Base-by-base conservation (phyloP, 2,329 filamentous ascomycete genomes). In the Fusarium devonianum region DNA sequence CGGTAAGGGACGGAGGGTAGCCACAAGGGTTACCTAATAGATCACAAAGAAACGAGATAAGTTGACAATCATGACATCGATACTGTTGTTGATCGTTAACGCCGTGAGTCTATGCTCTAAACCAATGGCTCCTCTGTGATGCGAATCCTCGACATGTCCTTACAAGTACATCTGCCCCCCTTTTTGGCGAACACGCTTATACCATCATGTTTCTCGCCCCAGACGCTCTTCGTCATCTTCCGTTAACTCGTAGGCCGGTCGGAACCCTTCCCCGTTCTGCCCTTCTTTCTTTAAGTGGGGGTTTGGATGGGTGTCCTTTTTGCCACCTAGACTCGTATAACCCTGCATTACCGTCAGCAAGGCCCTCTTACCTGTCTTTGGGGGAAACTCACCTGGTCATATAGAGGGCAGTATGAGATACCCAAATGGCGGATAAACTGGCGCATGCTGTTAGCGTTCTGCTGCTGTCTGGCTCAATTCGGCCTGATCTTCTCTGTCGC, bases 251-350 rank as follows among this genome's bases (percentile, higher is more conserved):
- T 92, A 92, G 0, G 90, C 90, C 1, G 90, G 90, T 39, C 83
- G 76, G 67, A 88, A 93, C 12, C 65, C 69, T 9, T 60, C n/a
- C 4, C 56, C 56, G 6, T 60, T 57, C n/a, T 49, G 30, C 0
- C 48, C 56, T 17, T 53, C 26, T 25, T 60, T 59, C 48, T 60
- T 59, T 4, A 59, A 26, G 66, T 70, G 17, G 62, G 94, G 94
- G 68, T 99, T 99, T 0, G 91, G 92, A 58, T 89, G 83, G 3
- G 94, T 99, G 73, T 99, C 91, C 46, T 85, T 86, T 17, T 85
- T 91, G 3, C 94, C 93, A 14, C 94, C 94, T n/a, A 99, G 78
- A 57, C 89, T 93, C 3, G 94, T 96, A 72, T 94, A 97, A 8
- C 93, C 93, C 35, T 59, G 23, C n/a, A 18, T 19, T 2, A 2